Base-by-base conservation (phyloP, 2,329 filamentous ascomycete species). In the Phoma sp. region DNA sequence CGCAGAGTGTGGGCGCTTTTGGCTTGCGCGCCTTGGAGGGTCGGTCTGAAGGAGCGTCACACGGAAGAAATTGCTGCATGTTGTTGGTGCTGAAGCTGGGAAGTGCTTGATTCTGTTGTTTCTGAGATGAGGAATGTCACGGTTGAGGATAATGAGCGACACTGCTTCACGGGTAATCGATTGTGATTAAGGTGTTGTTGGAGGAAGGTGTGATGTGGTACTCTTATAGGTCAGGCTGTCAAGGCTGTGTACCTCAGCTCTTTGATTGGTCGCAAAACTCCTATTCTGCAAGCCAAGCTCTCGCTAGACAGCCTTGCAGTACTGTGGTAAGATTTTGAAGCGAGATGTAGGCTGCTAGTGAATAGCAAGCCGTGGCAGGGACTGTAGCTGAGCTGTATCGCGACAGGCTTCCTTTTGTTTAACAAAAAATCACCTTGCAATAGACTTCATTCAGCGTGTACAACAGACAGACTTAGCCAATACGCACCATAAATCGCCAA, bases 1-100 rank as follows among this genome's bases (percentile, higher is more conserved):
- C 60, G n/a, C 55, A 57, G 13, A 69, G 48, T n/a, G 62, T 69
- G 29, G 51, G 43, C 4, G 60, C 64, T 39, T 68, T 68, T 9
- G 50, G 32, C 51, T 64, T 65, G 53, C 58, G 63, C 25, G 54
- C 33, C 25, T 36, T 46, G 40, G n/a, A 9, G 10, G 48, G 31
- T 50, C 9, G 2, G 15, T 15, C 13, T 37, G 17, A 21, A 37
- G 19, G 17, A 17, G 17, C 17, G 10, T 4, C 17, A 37, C 9
- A 5, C 7, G 35, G 7, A 21, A 37, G 6, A 2, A 4, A 4
- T 37, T 19, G 17, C 9, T 21, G 35, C 35, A 37, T 37, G 6
- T 21, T 37, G 17, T n/a, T 37, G 17, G 13, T 19, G n/a, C 0
- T 6, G 35, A 37, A 21, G n/a, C n/a, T 37, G 17, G 17, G 35